Base-by-base conservation (phyloP, 2,329 filamentous ascomycete genomes). In the Penicillium sp. region DNA sequence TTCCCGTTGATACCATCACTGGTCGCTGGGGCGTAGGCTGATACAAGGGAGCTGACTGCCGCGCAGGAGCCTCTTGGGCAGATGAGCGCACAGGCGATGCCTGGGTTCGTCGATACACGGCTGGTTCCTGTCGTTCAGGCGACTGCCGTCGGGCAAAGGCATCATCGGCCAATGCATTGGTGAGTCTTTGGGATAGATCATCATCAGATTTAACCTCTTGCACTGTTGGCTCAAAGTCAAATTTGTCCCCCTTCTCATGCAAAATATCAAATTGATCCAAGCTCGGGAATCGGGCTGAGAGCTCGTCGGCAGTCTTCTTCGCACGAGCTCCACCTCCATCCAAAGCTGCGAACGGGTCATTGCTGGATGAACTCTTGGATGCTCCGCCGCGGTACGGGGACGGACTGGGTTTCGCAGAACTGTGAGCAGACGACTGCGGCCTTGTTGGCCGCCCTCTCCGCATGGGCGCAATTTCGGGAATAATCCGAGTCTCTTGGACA, bases 381-480 rank as follows among this genome's bases (percentile, higher is more conserved):
- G 26, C 14, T 28, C 82, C 80, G 47, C 81, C 76, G 50, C 80
- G 76, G 0, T 22, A 22, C 9, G 86, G 83, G 4, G 85, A 87
- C 6, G 80, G 75, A 52, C 69, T 82, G 36, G 75, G 76, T 55
- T 78, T 80, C 26, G 69, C 62, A 52, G 64, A 68, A 61, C 60
- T 65, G 47, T 64, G 52, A 54, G 69, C 61, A 41, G 72, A 70
- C 6, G 45, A 41, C 12, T 67, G 54, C 44, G 69, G 52, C 53
- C 72, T 74, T 3, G 73, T 72, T 4, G 88, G 84, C 44, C 87
- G 75, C 3, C 92, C 92, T 66, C 92, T 77, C 44, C 92, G 79
- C 92, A 96, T 96, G 0, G 90, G 92, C 25, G 85, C 81, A 45
- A 98, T 87, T 15, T 95, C 87, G 6, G 92, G 92, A 37, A 96